These are phyloP conservation scores for Trichomonascus vanleenenianus DNA, from an alignment of 805 yeast species.

Conservation along the genomic window DNA sequence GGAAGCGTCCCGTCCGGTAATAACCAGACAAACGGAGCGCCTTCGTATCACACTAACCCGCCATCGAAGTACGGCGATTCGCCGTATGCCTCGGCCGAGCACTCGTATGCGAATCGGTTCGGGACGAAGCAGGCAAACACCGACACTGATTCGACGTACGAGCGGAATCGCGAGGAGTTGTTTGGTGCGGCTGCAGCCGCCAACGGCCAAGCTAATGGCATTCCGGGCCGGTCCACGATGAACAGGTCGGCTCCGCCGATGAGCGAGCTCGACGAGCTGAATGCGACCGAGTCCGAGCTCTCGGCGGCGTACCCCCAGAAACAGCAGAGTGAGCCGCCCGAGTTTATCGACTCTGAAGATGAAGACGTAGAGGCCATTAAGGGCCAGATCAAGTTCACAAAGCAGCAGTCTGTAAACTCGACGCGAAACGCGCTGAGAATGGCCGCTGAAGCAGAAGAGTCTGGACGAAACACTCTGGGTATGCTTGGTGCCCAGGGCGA, in stretches of 20 bases:
- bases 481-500: conserved; percentile 93
- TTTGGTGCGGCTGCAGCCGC: conserved; percentile 14
- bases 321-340: conserved; percentile 9
- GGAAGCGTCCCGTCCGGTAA: background rate
- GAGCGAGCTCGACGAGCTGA: conserved; percentile 22
- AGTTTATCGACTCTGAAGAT: conserved; percentile 43
- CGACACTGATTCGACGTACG: conserved; percentile 15
- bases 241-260: background rate
- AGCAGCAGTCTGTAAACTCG: conserved; percentile 78
- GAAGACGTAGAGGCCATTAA: conserved; percentile 85
- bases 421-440: conserved; percentile 74
- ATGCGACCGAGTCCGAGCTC: conserved; percentile 20
- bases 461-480: conserved; percentile 79
- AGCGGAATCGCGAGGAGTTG: conserved; percentile 22
- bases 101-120: conserved; percentile 15
- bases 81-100: conserved; percentile 18
- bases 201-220: background rate
- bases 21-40: conserved; percentile 2
- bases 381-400: conserved; percentile 72
- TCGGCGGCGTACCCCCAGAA: conserved; percentile 9
- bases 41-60: conserved; percentile 10
- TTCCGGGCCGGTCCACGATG: conserved; percentile 2
- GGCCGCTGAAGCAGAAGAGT: conserved; percentile 64
- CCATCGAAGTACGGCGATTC: conserved; percentile 3
- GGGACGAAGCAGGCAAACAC: conserved; percentile 9